phyloP scores from a whole-genome alignment of 1,139 yeast species.

The Taphrina pruni region DNA sequence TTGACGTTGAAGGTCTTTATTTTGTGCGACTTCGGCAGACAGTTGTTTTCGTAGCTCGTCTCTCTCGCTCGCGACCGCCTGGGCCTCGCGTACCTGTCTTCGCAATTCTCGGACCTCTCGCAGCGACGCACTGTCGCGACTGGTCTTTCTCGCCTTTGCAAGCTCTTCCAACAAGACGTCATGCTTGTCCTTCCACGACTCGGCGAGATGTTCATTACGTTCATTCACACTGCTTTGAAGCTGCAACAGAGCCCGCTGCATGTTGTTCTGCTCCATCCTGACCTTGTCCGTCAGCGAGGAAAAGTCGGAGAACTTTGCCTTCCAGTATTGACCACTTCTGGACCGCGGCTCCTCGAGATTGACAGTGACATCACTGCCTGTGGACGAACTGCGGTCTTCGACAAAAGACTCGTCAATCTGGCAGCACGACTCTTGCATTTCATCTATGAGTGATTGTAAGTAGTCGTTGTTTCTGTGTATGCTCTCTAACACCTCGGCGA shows the following conservation, averaged over 20 bases:
- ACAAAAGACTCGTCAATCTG: conserved; percentile 18
- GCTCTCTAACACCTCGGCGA: conserved; percentile 25
- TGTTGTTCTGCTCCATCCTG: conserved; percentile 25
- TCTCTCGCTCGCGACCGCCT: not conserved
- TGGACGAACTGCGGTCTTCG: conserved; percentile 11
- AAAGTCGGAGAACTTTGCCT: conserved; percentile 24
- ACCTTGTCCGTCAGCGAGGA: conserved; percentile 12
- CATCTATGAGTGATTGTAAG: conserved; percentile 22
- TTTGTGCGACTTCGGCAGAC: not conserved
- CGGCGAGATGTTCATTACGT: not conserved
- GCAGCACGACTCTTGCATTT: conserved; percentile 37
- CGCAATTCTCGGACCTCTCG: conserved; percentile 21
- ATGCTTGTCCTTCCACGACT: conserved; percentile 20
- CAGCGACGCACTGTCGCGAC: conserved; percentile 7
- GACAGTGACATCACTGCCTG: conserved; percentile 25
- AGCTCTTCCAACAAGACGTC: conserved; percentile 27
- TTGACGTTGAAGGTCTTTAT: conserved; percentile 8
- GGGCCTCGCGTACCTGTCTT: conserved; percentile 14
- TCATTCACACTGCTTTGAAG: conserved; percentile 8
- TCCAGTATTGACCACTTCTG: conserved; percentile 38
- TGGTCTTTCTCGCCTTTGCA: conserved; percentile 12
- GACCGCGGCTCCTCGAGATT: conserved; percentile 35
- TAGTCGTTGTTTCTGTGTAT: conserved; percentile 23
- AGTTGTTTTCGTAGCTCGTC: conserved; percentile 1
- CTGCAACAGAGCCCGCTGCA: conserved; percentile 16